These are phyloP conservation scores for Yarrowia deformans DNA, from an alignment of 805 yeast species.

Conservation along the genomic window DNA sequence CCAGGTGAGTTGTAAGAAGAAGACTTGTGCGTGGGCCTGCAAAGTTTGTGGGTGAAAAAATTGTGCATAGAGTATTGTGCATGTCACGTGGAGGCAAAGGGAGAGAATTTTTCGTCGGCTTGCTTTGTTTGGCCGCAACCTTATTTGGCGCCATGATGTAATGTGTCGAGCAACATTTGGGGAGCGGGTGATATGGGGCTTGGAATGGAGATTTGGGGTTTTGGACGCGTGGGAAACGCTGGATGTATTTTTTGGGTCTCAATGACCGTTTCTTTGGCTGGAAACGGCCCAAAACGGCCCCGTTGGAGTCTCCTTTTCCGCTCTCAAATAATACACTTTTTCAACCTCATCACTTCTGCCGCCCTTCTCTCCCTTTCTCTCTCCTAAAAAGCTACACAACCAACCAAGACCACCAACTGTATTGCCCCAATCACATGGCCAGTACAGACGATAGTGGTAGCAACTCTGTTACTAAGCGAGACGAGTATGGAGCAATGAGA, in stretches of 20 bases:
- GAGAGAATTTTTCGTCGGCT: conserved; percentile 25
- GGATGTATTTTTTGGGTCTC: neutral
- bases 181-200: too few species aligned
- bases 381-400: too few species aligned
- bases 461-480: conserved; percentile 1
- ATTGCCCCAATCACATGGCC: conserved; percentile 9
- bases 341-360: neutral
- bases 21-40: conserved; percentile 35
- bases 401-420: neutral
- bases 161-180: conserved; percentile 2
- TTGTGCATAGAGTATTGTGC: conserved; percentile 31
- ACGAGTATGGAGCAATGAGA: too few species aligned
- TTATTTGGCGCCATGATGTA: conserved; percentile 2
- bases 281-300: neutral
- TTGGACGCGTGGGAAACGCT: too few species aligned
- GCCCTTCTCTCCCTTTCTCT: neutral
- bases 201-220: too few species aligned
- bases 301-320: neutral
- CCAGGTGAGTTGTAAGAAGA: conserved; percentile 39
- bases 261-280: neutral
- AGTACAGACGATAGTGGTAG: too few species aligned
- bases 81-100: conserved; percentile 34
- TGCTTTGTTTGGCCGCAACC: conserved; percentile 11
- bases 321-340: too few species aligned
- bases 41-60: conserved; percentile 39